These are phyloP conservation scores for Mariannaea sp. DNA, from an alignment of 2,329 filamentous ascomycete genomes.

Conservation along the genomic window DNA sequence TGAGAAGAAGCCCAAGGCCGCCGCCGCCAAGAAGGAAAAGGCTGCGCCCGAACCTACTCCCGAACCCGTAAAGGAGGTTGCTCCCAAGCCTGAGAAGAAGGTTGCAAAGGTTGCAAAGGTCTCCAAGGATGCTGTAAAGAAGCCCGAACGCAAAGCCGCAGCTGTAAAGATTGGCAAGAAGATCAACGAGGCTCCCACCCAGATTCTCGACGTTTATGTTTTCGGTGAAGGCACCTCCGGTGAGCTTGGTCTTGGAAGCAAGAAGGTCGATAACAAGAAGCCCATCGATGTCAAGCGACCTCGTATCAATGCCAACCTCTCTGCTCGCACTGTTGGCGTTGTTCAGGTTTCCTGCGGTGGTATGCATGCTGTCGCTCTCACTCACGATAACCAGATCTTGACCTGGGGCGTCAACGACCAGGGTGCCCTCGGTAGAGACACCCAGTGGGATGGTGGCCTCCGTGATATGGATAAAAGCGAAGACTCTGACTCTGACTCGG, in stretches of 20 bases:
- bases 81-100: conserved; percentile 44
- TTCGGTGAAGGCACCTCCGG: conserved; percentile 82
- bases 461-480: conserved; percentile 59
- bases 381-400: conserved; percentile 78
- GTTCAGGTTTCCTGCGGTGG: conserved; percentile 79
- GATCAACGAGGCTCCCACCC: conserved; percentile 68
- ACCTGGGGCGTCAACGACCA: conserved; percentile 91
- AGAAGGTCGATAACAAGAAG: conserved; percentile 63
- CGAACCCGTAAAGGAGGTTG: conserved; percentile 45
- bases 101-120: conserved; percentile 23
- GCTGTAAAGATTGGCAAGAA: conserved; percentile 61
- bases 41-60: conserved; percentile 50
- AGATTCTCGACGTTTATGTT: conserved; percentile 74
- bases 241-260: conserved; percentile 78
- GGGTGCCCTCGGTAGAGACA: conserved; percentile 77
- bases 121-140: conserved; percentile 16
- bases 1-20: conserved; percentile 34
- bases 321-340: conserved; percentile 68
- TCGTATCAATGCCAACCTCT: conserved; percentile 72
- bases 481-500: conserved; percentile 61
- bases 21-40: conserved; percentile 44
- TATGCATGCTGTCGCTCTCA: conserved; percentile 80
- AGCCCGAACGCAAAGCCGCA: conserved; percentile 47
- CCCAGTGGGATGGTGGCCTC: conserved; percentile 67
- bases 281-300: conserved; percentile 80